Evolutionary conservation across 2,329 filamentous ascomycete genomes (phyloP), one percentile per base, ranked within the genome.

Genomic region (Cytospora schulzeri): DNA sequence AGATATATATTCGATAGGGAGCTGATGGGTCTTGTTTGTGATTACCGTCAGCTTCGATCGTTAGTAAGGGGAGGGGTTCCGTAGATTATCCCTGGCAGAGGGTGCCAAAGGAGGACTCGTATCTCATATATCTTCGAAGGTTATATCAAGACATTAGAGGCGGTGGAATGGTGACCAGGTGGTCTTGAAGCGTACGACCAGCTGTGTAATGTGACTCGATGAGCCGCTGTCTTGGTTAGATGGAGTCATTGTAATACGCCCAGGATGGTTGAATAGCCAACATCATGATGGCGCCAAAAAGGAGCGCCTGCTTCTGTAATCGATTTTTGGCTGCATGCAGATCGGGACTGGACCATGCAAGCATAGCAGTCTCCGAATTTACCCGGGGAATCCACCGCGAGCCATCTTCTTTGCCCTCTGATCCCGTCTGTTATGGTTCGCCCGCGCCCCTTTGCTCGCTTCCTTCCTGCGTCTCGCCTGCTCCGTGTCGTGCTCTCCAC

Each of bases 371-470:
- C 5, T 22, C 45, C 28, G 15, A 22, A 14, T 33, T 59, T 35
- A 67, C 38, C 70, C 73, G 11, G 73, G 69, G 66, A 80, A 77
- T 5, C 81, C 81, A 9, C 80, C 83, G 29, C 86, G 80, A 17
- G 84, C 84, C 85, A 89, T 88, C 77, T 90, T 90, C 72, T 77
- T 86, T 15, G 87, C 86, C 41, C 85, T 79, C 66, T 84, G 84
- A 73, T 96, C 91, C 57, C 92, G 85, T 29, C 93, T 86, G 75
- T 92, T 95, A 74, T 97, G 93, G 73, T 97, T 97, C 35, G 92
- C 93, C 66, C 90, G 82, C 26, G 90, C 91, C 3, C 88, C 84
- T 75, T 97, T 97, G 70, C 88, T 91, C 29, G 90, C 88, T 73
- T 96, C 93, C 74, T 97, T 97, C 67, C 85, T 84, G 70, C 88